These are phyloP conservation scores for Globisporangium splendens DNA, from an alignment of 352 stramenopile species.

Conservation along the genomic window DNA sequence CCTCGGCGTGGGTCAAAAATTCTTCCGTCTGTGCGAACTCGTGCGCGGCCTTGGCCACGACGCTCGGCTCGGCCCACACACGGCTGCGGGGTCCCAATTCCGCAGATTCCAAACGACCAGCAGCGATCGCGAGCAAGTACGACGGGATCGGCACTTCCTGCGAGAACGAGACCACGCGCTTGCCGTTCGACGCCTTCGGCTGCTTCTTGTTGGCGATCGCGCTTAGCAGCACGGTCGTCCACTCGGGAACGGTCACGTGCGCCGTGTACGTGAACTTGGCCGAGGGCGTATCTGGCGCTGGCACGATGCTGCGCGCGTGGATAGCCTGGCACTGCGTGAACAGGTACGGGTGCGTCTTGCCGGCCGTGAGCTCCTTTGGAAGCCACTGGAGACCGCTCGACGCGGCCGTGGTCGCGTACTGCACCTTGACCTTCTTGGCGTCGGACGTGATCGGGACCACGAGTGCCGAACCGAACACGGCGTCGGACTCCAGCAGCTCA, in stretches of 20 bases:
- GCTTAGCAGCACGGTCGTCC: constrained; percentile 93
- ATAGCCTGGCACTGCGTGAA: constrained; percentile 94
- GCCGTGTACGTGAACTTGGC: constrained; percentile 94
- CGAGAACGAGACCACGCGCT: too few species aligned
- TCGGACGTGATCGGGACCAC: too few species aligned
- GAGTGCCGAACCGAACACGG: too few species aligned
- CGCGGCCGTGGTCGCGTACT: too few species aligned
- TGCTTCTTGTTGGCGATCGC: constrained; percentile 64
- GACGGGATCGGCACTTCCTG: constrained; percentile 30
- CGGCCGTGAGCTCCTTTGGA: constrained; percentile 89
- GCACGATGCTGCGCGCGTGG: constrained; percentile 91
- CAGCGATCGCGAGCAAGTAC: constrained; percentile 92
- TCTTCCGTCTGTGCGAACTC: constrained; percentile 94
- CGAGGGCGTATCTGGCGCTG: constrained; percentile 91
- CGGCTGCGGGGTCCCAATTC: constrained; percentile 83
- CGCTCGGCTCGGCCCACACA: constrained; percentile 91
- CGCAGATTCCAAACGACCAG: constrained; percentile 86
- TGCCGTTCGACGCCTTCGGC: constrained; percentile 41
- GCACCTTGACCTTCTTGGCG: too few species aligned
- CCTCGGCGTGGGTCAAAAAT: constrained; percentile 57
- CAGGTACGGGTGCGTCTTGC: constrained; percentile 92
- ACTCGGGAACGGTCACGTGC: constrained; percentile 83
- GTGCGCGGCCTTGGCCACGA: constrained; percentile 89
- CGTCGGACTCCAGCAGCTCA: too few species aligned
- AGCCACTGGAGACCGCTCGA: constrained; percentile 86